Percentiles rank a stretch among this genome's conserved stretches.
Conservation (phyloP, 2,329 filamentous ascomycete genomes). For the Hansfordia pulvinata region DNA sequence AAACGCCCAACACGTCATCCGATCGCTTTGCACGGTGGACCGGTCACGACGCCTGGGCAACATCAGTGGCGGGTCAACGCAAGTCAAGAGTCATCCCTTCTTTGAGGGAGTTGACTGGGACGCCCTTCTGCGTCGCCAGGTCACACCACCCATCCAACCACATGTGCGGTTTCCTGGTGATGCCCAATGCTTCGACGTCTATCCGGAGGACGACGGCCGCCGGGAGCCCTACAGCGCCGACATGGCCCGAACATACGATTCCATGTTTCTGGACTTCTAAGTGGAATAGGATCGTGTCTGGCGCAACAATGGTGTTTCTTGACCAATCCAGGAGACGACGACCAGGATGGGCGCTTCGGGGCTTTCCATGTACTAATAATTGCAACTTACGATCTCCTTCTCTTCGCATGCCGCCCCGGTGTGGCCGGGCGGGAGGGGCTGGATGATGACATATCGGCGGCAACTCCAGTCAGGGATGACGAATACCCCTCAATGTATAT, state of each 20-base stretch:
- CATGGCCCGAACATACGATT: constrained; percentile 54
- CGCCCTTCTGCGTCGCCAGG: constrained; percentile 48
- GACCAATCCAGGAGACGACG: no score
- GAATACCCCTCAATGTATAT: no score
- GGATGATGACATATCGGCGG: no score
- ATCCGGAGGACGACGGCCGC: constrained; percentile 60
- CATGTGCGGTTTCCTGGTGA: constrained; percentile 60
- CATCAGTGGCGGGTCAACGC: constrained; percentile 56
- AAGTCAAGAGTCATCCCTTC: constrained; percentile 65
- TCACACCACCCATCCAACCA: constrained; percentile 61
- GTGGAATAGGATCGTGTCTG: no score
- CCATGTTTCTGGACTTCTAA: constrained; percentile 59
- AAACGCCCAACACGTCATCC: constrained; percentile 62
- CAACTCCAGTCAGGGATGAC: no score
- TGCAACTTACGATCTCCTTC: no score
- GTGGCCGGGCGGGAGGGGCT: no score
- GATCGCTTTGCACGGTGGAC: constrained; percentile 64
- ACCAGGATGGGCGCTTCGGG: no score
- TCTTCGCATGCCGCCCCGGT: no score
- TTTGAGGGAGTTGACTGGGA: constrained; percentile 65
- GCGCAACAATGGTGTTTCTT: no score
- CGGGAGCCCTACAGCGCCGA: constrained; percentile 56
- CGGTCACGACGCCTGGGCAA: constrained; percentile 68
- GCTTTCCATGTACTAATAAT: no score
- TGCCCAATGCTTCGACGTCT: constrained; percentile 70